These are phyloP conservation scores for Irpex sp. DNA, from an alignment of 1,284 basidiomycete genomes.

Conservation along the genomic window DNA sequence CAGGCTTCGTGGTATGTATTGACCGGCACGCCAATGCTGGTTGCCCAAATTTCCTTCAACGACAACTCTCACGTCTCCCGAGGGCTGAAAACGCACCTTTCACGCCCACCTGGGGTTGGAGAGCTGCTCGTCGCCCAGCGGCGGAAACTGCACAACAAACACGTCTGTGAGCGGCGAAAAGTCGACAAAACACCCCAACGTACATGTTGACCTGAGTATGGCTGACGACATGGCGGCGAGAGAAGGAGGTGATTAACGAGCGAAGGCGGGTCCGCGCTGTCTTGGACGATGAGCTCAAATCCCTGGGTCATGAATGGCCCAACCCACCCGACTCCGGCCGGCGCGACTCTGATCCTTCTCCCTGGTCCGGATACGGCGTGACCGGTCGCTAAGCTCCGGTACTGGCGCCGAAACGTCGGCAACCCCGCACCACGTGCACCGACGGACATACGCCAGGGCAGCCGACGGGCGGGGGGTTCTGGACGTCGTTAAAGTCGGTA, in stretches of 20 bases:
- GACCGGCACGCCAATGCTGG: slow-evolving; percentile 43
- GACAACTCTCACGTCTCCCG: background rate
- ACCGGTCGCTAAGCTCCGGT: background rate
- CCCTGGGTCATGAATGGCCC: slow-evolving; percentile 9
- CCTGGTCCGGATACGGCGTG: background rate
- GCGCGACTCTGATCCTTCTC: background rate
- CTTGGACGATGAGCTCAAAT: slow-evolving; percentile 8
- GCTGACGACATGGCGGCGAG: slow-evolving; percentile 45
- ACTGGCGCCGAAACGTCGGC: background rate
- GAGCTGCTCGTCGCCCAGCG: slow-evolving; percentile 42
- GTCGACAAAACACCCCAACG: slow-evolving; percentile 9
- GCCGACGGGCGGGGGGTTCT: background rate
- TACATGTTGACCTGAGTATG: slow-evolving; percentile 46
- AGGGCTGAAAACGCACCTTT: slow-evolving; percentile 32
- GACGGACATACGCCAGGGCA: background rate
- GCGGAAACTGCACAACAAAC: slow-evolving; percentile 18
- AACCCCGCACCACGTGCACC: background rate
- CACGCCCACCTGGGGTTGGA: slow-evolving; percentile 43
- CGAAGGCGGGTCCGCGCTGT: slow-evolving; percentile 3
- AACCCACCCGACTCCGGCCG: slow-evolving; percentile 8
- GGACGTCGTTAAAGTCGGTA: background rate
- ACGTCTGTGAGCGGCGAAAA: background rate
- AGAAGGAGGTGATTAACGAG: slow-evolving; percentile 8
- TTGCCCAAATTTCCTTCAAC: background rate
- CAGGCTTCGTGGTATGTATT: slow-evolving; percentile 49